Evolutionary conservation across 352 stramenopile species (phyloP).

Genomic region (Phytophthora ohioensis): DNA sequence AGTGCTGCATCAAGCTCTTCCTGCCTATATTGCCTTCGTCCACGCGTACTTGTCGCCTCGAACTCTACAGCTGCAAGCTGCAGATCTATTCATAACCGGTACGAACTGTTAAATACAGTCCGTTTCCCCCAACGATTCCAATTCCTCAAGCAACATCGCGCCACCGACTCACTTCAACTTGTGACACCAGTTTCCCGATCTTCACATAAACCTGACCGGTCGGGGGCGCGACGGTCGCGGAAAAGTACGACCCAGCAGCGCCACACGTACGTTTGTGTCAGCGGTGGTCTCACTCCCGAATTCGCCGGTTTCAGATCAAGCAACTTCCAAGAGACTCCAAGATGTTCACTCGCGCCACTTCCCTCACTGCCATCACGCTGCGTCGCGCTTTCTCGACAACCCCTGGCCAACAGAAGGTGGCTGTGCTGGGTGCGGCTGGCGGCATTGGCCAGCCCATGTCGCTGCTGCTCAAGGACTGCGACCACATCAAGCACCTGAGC

Average conservation of each 20-base stretch:
- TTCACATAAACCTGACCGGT: not conserved
- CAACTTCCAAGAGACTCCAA: not conserved
- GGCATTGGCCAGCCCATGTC: conserved; percentile 99
- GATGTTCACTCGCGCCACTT: conserved; percentile 37
- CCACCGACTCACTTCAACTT: conserved; percentile 19
- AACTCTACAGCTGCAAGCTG: conserved; percentile 7
- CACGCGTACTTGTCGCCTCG: not conserved
- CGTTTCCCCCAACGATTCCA: not conserved
- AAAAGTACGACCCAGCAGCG: conserved; percentile 16
- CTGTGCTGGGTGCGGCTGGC: conserved; percentile 93
- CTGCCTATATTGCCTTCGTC: not conserved
- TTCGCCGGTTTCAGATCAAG: conserved; percentile 26
- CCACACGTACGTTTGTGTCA: conserved; percentile 26
- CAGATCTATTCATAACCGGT: conserved; percentile 7
- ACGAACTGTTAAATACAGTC: conserved; percentile 14
- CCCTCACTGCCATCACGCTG: conserved; percentile 28
- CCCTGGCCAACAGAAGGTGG: conserved; percentile 79
- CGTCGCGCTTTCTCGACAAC: conserved; percentile 66
- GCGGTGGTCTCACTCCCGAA: conserved; percentile 27
- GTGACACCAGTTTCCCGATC: conserved; percentile 12
- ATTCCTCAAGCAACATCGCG: conserved; percentile 5
- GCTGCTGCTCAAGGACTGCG: conserved; percentile 97
- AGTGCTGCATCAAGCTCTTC: not conserved
- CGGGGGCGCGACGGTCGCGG: conserved; percentile 21
- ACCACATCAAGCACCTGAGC: conserved; percentile 95